Percentiles rank a stretch among this genome's conserved stretches.
These are phyloP conservation scores for Cercospora citrullina DNA, from an alignment of 2,329 filamentous ascomycete species.

Conservation along the genomic window DNA sequence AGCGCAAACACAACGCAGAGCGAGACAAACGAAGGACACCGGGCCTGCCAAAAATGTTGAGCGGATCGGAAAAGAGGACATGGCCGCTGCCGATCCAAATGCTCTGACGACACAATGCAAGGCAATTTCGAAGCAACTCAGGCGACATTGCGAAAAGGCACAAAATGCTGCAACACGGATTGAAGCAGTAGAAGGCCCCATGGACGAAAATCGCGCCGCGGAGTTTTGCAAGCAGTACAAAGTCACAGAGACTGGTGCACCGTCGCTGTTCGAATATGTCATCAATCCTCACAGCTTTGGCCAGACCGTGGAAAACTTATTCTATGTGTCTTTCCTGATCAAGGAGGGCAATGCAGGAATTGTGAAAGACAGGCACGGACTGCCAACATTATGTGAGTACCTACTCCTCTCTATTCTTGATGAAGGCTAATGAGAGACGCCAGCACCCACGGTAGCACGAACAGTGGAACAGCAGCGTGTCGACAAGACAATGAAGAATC, in stretches of 20 bases:
- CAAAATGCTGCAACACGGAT: slow-evolving; percentile 27
- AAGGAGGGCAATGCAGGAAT: slow-evolving; percentile 78
- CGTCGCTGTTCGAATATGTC: slow-evolving; percentile 81
- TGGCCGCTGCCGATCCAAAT: slow-evolving; percentile 73
- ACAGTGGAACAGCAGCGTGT: slow-evolving; percentile 57
- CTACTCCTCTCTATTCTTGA: slow-evolving; percentile 21
- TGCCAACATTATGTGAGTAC: slow-evolving; percentile 76
- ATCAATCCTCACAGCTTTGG: slow-evolving; percentile 89
- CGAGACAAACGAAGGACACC: slow-evolving; percentile 66
- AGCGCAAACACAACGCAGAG: slow-evolving; percentile 68
- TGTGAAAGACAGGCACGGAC: slow-evolving; percentile 67
- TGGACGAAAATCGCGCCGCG: slow-evolving; percentile 35
- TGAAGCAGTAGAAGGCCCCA: slow-evolving; percentile 42
- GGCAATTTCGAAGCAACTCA: slow-evolving; percentile 67
- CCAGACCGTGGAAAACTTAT: slow-evolving; percentile 94
- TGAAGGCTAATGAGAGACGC: background rate
- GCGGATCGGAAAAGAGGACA: slow-evolving; percentile 71
- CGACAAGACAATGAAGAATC: slow-evolving; percentile 59
- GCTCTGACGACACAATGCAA: slow-evolving; percentile 77
- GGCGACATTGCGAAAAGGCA: slow-evolving; percentile 40
- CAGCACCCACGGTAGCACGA: slow-evolving; percentile 49
- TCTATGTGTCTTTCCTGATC: slow-evolving; percentile 93
- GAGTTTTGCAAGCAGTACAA: slow-evolving; percentile 65
- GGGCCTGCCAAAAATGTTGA: slow-evolving; percentile 72
- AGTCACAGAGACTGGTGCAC: slow-evolving; percentile 66